Evolutionary conservation across 257 asterid species (phyloP).

Genomic region (Solanum virginianum): DNA sequence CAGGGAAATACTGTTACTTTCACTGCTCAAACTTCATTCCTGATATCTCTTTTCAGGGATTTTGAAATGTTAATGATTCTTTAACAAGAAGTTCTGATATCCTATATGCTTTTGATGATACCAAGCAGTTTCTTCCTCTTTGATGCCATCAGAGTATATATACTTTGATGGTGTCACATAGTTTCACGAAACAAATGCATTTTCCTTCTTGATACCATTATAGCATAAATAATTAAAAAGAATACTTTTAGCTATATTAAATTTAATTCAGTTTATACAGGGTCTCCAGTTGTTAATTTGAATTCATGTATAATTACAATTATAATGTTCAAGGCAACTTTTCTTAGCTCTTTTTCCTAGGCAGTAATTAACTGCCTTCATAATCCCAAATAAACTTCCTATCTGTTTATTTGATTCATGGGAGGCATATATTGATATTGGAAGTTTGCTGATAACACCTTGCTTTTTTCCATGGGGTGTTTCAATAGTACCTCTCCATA

Average conservation of each 20-base stretch:
- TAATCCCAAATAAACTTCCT: constrained; percentile 16
- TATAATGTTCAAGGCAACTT: not conserved
- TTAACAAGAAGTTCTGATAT: not conserved
- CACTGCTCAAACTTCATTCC: not conserved
- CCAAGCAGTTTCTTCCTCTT: too few species aligned
- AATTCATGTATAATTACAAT: not conserved
- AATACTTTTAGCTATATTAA: not conserved
- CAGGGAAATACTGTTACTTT: not conserved
- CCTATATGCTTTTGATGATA: too few species aligned
- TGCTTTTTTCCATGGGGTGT: constrained; percentile 16
- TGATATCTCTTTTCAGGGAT: not conserved
- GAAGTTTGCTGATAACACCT: constrained; percentile 36
- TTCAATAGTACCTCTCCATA: constrained; percentile 30
- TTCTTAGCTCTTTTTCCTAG: not conserved
- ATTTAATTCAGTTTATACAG: not conserved
- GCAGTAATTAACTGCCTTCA: constrained; percentile 10
- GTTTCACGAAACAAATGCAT: too few species aligned
- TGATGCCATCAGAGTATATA: too few species aligned
- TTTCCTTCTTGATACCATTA: too few species aligned
- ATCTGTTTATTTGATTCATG: constrained; percentile 44
- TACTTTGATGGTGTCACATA: too few species aligned
- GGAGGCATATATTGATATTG: constrained; percentile 30
- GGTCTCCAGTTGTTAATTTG: not conserved
- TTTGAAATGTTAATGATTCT: not conserved
- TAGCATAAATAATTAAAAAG: not conserved